These are phyloP conservation scores for Penicillium psychrosexuale DNA, from an alignment of 2,329 filamentous ascomycete genomes.

Conservation along the genomic window DNA sequence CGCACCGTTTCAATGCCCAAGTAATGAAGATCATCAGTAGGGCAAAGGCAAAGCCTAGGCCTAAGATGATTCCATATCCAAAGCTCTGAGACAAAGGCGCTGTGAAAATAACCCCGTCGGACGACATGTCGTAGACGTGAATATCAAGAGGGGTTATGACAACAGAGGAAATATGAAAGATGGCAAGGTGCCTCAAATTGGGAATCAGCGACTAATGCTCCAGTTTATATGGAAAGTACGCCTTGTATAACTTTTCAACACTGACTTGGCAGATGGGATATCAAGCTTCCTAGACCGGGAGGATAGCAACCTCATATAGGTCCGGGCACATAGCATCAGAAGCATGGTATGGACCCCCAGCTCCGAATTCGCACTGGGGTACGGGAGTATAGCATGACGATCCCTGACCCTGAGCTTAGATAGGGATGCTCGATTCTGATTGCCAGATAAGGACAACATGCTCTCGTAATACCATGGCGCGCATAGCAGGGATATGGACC, in stretches of 20 bases:
- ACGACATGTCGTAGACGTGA: conserved; percentile 6
- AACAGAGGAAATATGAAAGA: neutral
- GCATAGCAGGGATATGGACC: neutral
- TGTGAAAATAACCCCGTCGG: conserved; percentile 27
- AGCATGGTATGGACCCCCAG: neutral
- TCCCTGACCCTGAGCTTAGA: conserved; percentile 19
- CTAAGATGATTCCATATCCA: conserved; percentile 75
- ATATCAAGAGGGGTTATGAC: neutral
- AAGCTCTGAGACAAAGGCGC: conserved; percentile 55
- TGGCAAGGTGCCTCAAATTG: neutral
- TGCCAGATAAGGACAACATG: conserved; percentile 17
- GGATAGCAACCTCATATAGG: conserved; percentile 1
- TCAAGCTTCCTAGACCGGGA: neutral
- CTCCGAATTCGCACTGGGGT: conserved; percentile 23
- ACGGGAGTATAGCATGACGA: neutral
- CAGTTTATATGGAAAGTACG: neutral
- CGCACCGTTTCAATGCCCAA: conserved; percentile 62
- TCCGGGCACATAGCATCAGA: neutral
- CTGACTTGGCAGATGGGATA: neutral
- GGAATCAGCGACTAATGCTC: neutral
- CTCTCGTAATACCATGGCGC: conserved; percentile 18
- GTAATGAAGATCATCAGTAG: conserved; percentile 73
- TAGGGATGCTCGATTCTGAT: conserved; percentile 11
- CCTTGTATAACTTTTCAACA: neutral
- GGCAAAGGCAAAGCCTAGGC: conserved; percentile 70